phyloP scores from a whole-genome alignment of 1,139 yeast species.

The Geotrichum australiense region DNA sequence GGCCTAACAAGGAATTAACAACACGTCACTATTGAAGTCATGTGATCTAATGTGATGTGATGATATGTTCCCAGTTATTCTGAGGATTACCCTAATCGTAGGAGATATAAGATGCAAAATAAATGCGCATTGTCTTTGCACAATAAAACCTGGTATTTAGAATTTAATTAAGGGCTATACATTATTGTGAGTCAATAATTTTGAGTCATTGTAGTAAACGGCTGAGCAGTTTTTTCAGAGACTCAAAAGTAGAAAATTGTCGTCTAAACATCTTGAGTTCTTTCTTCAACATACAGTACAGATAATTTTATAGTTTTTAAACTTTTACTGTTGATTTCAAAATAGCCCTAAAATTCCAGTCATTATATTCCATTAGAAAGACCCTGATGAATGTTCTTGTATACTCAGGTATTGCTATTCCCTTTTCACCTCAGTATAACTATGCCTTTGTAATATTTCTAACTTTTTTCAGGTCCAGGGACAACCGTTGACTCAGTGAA shows the following conservation, averaged over 20 bases:
- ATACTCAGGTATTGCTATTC: constrained; percentile 59
- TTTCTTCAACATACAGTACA: neutral
- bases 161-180: too few species aligned
- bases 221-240: too few species aligned
- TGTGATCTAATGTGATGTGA: neutral
- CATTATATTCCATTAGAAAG: neutral
- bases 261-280: too few species aligned
- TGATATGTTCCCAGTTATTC: too few species aligned
- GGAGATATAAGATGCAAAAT: too few species aligned
- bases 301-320: neutral
- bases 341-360: too few species aligned
- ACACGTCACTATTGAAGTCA: constrained; percentile 9
- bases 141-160: too few species aligned
- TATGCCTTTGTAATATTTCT: neutral
- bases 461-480: constrained; percentile 52
- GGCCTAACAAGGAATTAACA: too few species aligned
- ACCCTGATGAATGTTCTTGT: constrained; percentile 66
- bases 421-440: neutral
- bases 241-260: too few species aligned
- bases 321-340: neutral
- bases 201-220: too few species aligned
- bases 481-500: constrained; percentile 81
- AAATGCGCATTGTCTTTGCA: too few species aligned
- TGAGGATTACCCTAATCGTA: neutral
- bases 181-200: too few species aligned